Evolutionary conservation across 345 rosid species (phyloP), one percentile per base, ranked within the genome.

Genomic region (Hypericum perforatum): DNA sequence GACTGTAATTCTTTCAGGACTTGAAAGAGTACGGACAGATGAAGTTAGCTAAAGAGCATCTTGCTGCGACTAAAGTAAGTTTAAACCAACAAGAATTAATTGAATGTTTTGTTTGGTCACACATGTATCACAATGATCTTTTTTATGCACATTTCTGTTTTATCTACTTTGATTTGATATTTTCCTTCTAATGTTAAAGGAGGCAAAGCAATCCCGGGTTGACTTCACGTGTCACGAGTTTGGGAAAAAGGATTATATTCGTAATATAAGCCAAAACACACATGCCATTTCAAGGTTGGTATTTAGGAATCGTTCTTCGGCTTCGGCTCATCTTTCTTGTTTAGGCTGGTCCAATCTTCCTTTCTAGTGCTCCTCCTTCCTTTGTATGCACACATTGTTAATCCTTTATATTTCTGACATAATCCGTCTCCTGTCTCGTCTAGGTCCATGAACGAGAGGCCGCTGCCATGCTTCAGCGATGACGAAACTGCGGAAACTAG

Each of bases 401-500:
- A n/a, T 22, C 32, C 32, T 22, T 4, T 22, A 22, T 22, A 22
- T 22, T 22, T 1, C 4, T 22, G 32, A 22, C 32, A 22, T 1
- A 22, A 22, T 22, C 32, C 32, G 1, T 22, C 32, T 22, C 32
- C 32, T 22, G 32, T 22, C 13, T 63, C 11, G 45, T 53, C 32
- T 59, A 80, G 91, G 63, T 71, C 79, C 61, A 66, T 63, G 54
- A 48, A 53, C 50, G 85, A 76, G 64, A 70, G 69, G 58, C 73
- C 72, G 2, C 77, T n/a, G n/a, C 78, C 43, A 77, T n/a, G 84
- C 74, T 74, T 74, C 74, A 85, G 83, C 32, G 89, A 81, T 56
- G 95, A 82, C 59, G 82, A 85, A 63, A 74, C 80, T 41, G 85
- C 74, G 44, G 91, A 76, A 54, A 71, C 78, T 6, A 76, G 79